Evolutionary conservation across 768 basidiomycete species (phyloP).

Genomic region (Rubroboletus satanas): DNA sequence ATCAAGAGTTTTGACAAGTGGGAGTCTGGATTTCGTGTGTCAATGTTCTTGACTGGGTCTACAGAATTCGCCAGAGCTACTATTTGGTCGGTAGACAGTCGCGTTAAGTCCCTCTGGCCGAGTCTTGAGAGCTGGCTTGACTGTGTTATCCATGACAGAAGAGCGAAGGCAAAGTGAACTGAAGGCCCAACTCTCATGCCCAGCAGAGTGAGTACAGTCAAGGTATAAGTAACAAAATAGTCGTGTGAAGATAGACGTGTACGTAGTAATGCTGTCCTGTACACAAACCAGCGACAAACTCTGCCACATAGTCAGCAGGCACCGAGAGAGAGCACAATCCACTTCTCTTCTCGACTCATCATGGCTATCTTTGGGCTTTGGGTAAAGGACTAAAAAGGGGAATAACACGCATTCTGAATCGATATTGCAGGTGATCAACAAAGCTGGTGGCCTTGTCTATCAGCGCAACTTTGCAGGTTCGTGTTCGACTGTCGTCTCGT

Average conservation of each 20-base stretch:
- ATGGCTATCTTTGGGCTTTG: conserved; percentile 84
- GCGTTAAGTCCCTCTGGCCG: conserved; percentile 35
- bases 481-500: conserved; percentile 13
- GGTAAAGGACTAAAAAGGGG: conserved; percentile 43
- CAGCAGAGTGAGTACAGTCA: not conserved
- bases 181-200: conserved; percentile 16
- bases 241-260: conserved; percentile 12
- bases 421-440: conserved; percentile 80
- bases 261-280: not conserved
- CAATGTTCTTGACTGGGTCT: conserved; percentile 66
- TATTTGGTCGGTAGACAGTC: conserved; percentile 52
- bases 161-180: conserved; percentile 5
- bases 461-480: conserved; percentile 87
- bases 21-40: conserved; percentile 59
- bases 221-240: not conserved
- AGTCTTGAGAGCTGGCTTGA: conserved; percentile 31
- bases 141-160: conserved; percentile 23
- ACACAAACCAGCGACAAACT: not conserved
- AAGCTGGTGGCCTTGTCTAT: conserved; percentile 96
- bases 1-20: conserved; percentile 84
- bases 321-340: not conserved
- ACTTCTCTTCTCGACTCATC: not conserved
- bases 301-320: not conserved
- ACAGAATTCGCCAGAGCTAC: conserved; percentile 46
- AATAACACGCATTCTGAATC: conserved; percentile 1